These are phyloP conservation scores for Lentinula lateritia DNA, from an alignment of 768 basidiomycete species.

Conservation along the genomic window DNA sequence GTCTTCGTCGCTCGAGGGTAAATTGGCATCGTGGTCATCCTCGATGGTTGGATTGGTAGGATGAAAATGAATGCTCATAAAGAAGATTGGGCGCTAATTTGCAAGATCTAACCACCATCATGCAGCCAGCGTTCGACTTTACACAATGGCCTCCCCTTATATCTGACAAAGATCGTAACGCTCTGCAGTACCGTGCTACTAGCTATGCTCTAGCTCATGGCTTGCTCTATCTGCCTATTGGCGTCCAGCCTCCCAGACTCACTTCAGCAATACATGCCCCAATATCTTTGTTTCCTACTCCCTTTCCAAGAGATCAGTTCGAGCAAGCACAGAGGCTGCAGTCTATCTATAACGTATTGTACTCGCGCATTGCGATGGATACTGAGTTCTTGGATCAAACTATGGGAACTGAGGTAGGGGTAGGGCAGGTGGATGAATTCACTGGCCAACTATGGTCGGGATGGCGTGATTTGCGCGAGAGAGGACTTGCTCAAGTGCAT, in stretches of 20 bases:
- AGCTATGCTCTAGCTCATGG: slow-evolving; percentile 85
- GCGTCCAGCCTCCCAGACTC: slow-evolving; percentile 42
- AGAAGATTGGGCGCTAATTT: not conserved
- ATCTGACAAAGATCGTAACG: slow-evolving; percentile 48
- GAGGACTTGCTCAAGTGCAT: slow-evolving; percentile 40
- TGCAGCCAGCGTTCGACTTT: slow-evolving; percentile 32
- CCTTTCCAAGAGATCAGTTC: slow-evolving; percentile 74
- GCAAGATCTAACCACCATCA: not conserved
- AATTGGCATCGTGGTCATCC: not conserved
- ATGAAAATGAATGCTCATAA: slow-evolving; percentile 7
- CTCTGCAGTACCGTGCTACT: slow-evolving; percentile 61
- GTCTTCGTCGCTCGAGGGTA: slow-evolving; percentile 8
- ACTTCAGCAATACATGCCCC: slow-evolving; percentile 88
- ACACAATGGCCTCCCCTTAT: slow-evolving; percentile 74
- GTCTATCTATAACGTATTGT: slow-evolving; percentile 75
- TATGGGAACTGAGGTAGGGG: slow-evolving; percentile 75
- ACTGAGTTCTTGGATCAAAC: slow-evolving; percentile 73
- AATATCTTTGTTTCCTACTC: slow-evolving; percentile 80
- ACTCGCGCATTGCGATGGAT: slow-evolving; percentile 79
- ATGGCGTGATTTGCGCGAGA: slow-evolving; percentile 72
- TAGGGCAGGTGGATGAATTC: slow-evolving; percentile 82
- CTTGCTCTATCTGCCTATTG: slow-evolving; percentile 65
- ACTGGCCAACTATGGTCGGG: slow-evolving; percentile 81
- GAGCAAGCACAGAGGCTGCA: slow-evolving; percentile 62
- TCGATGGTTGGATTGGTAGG: slow-evolving; percentile 1